Percentiles rank a stretch among this genome's conserved stretches.
phyloP scores from a whole-genome alignment of 2,329 filamentous ascomycete genomes.

The Huntiella bhutanensis region DNA sequence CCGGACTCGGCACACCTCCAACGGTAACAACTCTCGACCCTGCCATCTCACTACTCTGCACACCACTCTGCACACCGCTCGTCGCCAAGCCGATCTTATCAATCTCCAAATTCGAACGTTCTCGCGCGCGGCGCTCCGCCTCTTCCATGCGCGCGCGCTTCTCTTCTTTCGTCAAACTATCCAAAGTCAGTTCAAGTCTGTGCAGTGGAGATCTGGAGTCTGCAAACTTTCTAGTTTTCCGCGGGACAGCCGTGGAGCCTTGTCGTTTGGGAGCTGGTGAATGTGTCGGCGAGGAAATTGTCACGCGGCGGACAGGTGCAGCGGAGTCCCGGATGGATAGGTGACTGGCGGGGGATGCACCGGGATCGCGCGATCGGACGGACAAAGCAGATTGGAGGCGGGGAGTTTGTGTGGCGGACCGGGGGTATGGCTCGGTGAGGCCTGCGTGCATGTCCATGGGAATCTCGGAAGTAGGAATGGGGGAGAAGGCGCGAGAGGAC shows the following conservation, averaged over 20 bases:
- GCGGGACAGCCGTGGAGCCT: conserved; percentile 5
- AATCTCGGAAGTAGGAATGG: conserved; percentile 6
- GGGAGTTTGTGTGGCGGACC: conserved; percentile 1
- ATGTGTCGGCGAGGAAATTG: conserved; percentile 2
- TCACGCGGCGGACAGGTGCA: conserved; percentile 4
- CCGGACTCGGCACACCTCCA: conserved; percentile 1
- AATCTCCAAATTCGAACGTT: conserved; percentile 30
- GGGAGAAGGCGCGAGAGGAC: conserved; percentile 1
- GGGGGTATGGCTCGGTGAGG: neutral
- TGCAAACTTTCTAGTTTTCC: conserved; percentile 33
- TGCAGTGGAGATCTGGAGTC: conserved; percentile 79
- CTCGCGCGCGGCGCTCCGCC: conserved; percentile 54
- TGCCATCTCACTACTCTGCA: too few species aligned
- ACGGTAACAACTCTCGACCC: conserved; percentile 4
- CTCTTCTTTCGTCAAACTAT: conserved; percentile 89
- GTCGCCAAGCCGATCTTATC: conserved; percentile 2
- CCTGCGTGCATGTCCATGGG: conserved; percentile 2
- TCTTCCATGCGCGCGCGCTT: conserved; percentile 71
- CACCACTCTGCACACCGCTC: too few species aligned
- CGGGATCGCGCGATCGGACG: neutral
- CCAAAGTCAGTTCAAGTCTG: conserved; percentile 75
- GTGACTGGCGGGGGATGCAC: neutral
- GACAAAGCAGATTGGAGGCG: neutral
- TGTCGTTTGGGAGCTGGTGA: conserved; percentile 7
- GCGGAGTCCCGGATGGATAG: conserved; percentile 5